These are phyloP conservation scores for Ehretia macrophylla DNA, from an alignment of 257 asterid species.

Conservation along the genomic window DNA sequence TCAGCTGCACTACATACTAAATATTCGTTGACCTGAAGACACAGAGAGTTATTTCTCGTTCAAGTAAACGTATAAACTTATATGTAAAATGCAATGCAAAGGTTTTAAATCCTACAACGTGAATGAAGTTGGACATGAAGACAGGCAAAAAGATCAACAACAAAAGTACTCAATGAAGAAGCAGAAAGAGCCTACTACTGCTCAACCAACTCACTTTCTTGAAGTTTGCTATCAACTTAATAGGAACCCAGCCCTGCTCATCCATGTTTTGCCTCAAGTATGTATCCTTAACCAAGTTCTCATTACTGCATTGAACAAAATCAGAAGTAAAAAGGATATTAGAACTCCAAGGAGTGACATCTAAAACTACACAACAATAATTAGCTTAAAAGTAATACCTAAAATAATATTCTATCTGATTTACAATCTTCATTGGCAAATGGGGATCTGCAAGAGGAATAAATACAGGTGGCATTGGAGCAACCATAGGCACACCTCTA, in stretches of 20 bases:
- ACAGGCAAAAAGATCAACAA: background rate
- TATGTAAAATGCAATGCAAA: too few species aligned
- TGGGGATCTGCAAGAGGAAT: slow-evolving; percentile 46
- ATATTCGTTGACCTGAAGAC: too few species aligned
- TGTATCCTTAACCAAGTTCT: slow-evolving; percentile 56
- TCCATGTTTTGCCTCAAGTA: slow-evolving; percentile 66
- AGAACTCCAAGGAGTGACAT: background rate
- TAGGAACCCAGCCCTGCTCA: slow-evolving; percentile 67
- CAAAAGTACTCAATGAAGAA: background rate
- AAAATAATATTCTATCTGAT: slow-evolving; percentile 71
- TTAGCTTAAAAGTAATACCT: slow-evolving; percentile 34
- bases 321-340: background rate
- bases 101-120: too few species aligned
- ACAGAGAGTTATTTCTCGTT: too few species aligned
- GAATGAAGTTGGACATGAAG: background rate
- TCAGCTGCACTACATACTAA: too few species aligned
- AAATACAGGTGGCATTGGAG: slow-evolving; percentile 37
- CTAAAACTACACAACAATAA: background rate
- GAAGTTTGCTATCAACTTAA: slow-evolving; percentile 63
- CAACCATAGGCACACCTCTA: slow-evolving; percentile 44
- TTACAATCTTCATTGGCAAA: slow-evolving; percentile 44
- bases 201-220: slow-evolving; percentile 40
- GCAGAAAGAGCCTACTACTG: background rate
- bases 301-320: slow-evolving; percentile 40
- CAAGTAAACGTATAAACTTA: too few species aligned